Conservation (phyloP, 2,329 filamentous ascomycete genomes). For the Aspergillus aculeatus region DNA sequence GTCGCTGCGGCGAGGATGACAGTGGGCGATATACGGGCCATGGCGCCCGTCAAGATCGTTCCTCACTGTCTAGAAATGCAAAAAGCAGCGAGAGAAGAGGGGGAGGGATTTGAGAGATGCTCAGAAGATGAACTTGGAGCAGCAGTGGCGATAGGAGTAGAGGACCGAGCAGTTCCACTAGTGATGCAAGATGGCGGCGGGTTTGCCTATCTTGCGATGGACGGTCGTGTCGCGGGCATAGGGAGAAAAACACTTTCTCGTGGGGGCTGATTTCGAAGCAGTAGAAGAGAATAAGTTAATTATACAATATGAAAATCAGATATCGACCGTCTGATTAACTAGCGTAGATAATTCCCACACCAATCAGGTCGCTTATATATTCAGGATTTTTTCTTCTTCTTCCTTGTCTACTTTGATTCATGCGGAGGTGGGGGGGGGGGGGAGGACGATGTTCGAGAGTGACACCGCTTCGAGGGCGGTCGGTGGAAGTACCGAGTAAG, state of each 20-base stretch:
- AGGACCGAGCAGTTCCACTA: slow-evolving; percentile 1
- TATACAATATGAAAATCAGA: too few species aligned
- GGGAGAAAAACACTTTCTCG: neutral
- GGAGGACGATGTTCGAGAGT: neutral
- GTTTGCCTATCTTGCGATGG: slow-evolving; percentile 9
- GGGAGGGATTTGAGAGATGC: neutral
- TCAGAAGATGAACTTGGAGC: neutral
- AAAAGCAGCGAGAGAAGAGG: neutral
- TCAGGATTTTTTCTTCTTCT: neutral
- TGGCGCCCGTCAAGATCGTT: neutral
- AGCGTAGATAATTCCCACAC: too few species aligned
- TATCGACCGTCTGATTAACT: too few species aligned
- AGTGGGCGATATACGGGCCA: slow-evolving; percentile 6
- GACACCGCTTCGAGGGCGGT: neutral
- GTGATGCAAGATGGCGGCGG: slow-evolving; percentile 5
- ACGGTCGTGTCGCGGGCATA: slow-evolving; percentile 8
- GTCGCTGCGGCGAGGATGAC: slow-evolving; percentile 4
- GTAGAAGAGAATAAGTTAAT: too few species aligned
- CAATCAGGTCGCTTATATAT: neutral
- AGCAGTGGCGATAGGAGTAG: neutral
- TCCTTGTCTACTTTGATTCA: neutral
- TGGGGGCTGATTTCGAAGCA: too few species aligned
- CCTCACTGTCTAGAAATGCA: neutral
- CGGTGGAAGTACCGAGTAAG: too few species aligned
- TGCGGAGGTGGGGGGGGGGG: neutral